Evolutionary conservation across 345 rosid genomes (phyloP).

Genomic region (Noccaea caerulescens): DNA sequence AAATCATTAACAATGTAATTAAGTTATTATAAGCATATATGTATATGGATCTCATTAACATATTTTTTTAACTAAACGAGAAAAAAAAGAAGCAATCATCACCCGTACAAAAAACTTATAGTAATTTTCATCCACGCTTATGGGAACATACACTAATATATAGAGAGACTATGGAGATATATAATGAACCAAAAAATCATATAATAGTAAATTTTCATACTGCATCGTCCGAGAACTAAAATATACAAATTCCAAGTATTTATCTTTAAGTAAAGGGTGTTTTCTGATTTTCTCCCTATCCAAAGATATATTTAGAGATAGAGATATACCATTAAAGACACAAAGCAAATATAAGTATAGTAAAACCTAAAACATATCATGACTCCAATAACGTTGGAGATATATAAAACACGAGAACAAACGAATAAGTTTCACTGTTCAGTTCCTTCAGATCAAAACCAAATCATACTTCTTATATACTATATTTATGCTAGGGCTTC

Average conservation of each 20-base stretch:
- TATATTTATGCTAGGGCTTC: slow-evolving; percentile 30
- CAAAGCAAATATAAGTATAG: slow-evolving; percentile 17
- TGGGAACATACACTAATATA: slow-evolving; percentile 18
- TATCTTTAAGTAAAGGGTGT: slow-evolving; percentile 10
- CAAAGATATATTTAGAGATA: slow-evolving; percentile 1
- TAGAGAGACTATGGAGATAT: slow-evolving; percentile 15
- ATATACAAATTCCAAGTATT: slow-evolving; percentile 16
- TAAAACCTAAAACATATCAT: slow-evolving; percentile 15
- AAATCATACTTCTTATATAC: slow-evolving; percentile 4
- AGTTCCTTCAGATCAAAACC: slow-evolving; percentile 25
- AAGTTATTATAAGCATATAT: slow-evolving; percentile 30
- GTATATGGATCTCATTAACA: slow-evolving; percentile 20
- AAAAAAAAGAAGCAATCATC: slow-evolving; percentile 11
- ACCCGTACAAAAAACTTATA: slow-evolving; percentile 11
- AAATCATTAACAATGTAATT: slow-evolving; percentile 25
- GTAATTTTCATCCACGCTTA: slow-evolving; percentile 28
- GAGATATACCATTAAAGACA: not conserved
- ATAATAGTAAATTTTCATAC: slow-evolving; percentile 6
- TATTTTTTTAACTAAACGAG: slow-evolving; percentile 5
- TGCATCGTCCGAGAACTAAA: slow-evolving; percentile 26
- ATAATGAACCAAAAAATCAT: not conserved
- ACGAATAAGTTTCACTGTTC: slow-evolving; percentile 3
- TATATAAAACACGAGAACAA: slow-evolving; percentile 15
- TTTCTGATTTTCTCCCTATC: slow-evolving; percentile 10
- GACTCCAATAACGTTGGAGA: slow-evolving; percentile 16